phyloP scores from a whole-genome alignment of 352 stramenopile genomes.

The Pythium myriotylum region DNA sequence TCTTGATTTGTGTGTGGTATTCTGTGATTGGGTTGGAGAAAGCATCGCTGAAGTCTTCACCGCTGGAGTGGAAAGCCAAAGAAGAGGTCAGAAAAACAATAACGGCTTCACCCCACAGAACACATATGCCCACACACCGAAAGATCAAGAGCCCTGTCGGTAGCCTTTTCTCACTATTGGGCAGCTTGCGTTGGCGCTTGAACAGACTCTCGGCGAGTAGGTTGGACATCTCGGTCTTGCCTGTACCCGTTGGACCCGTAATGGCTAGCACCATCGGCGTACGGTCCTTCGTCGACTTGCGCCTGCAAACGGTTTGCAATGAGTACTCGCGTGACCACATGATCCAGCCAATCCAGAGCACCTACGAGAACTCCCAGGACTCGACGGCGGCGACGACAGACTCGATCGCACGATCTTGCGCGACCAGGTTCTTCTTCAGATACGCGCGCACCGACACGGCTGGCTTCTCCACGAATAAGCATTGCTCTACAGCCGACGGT shows the following conservation, averaged over 20 bases:
- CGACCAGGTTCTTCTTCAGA: constrained; percentile 59
- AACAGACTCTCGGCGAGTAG: constrained; percentile 85
- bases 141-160: constrained; percentile 80
- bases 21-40: constrained; percentile 79
- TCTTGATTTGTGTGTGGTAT: constrained; percentile 88
- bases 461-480: constrained; percentile 69
- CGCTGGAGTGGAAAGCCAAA: constrained; percentile 14
- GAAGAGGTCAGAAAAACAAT: no score
- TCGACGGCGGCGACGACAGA: constrained; percentile 71
- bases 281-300: constrained; percentile 55
- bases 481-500: constrained; percentile 47
- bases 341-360: no score
- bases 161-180: constrained; percentile 67
- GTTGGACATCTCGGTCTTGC: constrained; percentile 91
- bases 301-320: constrained; percentile 7
- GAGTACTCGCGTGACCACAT: no score
- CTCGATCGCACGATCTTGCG: constrained; percentile 66
- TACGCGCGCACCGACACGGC: constrained; percentile 56
- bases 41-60: constrained; percentile 87
- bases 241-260: constrained; percentile 87
- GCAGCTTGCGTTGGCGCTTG: constrained; percentile 71
- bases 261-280: constrained; percentile 86
- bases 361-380: constrained; percentile 84
- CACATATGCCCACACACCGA: constrained; percentile 29
- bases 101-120: no score